Evolutionary conservation across 2,329 filamentous ascomycete genomes (phyloP).

Genomic region (Didymella lethalis): DNA sequence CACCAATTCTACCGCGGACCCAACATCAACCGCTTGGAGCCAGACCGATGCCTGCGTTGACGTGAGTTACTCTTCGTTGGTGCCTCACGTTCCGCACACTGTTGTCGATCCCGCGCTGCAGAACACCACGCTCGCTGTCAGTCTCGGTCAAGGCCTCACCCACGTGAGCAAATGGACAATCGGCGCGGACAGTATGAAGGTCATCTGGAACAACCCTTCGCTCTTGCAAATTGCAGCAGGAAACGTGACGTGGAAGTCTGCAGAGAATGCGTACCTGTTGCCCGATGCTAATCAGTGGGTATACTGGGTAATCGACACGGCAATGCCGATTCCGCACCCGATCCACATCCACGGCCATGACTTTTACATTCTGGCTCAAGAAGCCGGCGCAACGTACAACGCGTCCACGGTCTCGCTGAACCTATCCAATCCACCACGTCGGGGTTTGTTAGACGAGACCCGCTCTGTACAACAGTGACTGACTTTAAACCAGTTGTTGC

Average conservation of each 20-base stretch:
- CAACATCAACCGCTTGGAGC: constrained; percentile 37
- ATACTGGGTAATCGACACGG: constrained; percentile 51
- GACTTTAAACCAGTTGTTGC: too few species aligned
- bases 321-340: constrained; percentile 47
- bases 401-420: constrained; percentile 19
- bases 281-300: constrained; percentile 46
- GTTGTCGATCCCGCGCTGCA: constrained; percentile 19
- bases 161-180: constrained; percentile 38
- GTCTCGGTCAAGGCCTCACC: constrained; percentile 16
- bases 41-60: constrained; percentile 46
- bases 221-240: constrained; percentile 46
- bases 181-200: constrained; percentile 54
- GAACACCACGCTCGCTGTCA: constrained; percentile 26
- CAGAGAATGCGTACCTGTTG: constrained; percentile 34
- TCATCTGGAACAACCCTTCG: constrained; percentile 59
- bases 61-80: constrained; percentile 36
- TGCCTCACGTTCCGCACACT: constrained; percentile 26
- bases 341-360: constrained; percentile 59
- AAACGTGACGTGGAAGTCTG: constrained; percentile 25
- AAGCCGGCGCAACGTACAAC: constrained; percentile 37
- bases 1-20: constrained; percentile 36
- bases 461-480: too few species aligned
- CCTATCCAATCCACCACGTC: constrained; percentile 36
- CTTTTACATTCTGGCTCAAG: constrained; percentile 61
- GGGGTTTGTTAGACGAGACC: constrained; percentile 28